Evolutionary conservation across 352 stramenopile genomes (phyloP).

Genomic region (Pythium oligandrum): DNA sequence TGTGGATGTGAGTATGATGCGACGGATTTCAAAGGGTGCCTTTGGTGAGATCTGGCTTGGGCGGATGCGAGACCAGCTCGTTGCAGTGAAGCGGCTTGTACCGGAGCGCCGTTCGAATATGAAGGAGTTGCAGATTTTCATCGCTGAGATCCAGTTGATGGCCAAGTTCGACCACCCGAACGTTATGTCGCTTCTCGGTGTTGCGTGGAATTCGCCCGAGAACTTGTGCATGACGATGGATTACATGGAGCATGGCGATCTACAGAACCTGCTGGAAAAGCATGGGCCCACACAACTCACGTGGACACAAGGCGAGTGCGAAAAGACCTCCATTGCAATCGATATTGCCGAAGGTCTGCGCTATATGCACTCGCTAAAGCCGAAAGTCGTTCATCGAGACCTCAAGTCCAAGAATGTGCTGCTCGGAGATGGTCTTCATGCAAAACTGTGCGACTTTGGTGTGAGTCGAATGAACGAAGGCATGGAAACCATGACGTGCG

Average conservation of each 20-base stretch:
- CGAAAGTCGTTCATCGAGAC: slow-evolving; percentile 22
- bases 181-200: slow-evolving; percentile 33
- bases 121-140: slow-evolving; percentile 10
- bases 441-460: slow-evolving; percentile 42
- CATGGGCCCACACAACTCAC: slow-evolving; percentile 3
- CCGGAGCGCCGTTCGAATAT: slow-evolving; percentile 10
- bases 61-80: slow-evolving; percentile 23
- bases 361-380: slow-evolving; percentile 21
- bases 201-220: slow-evolving; percentile 23
- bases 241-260: slow-evolving; percentile 23
- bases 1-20: slow-evolving; percentile 27
- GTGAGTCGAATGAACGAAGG: slow-evolving; percentile 18
- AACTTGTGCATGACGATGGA: slow-evolving; percentile 26
- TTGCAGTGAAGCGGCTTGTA: slow-evolving; percentile 44
- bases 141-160: slow-evolving; percentile 36
- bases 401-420: slow-evolving; percentile 29
- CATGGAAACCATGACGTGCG: slow-evolving; percentile 28
- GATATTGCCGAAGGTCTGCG: slow-evolving; percentile 18
- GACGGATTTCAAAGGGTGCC: slow-evolving; percentile 33
- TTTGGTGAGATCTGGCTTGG: slow-evolving; percentile 52
- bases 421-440: slow-evolving; percentile 20
- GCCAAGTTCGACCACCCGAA: slow-evolving; percentile 29
- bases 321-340: slow-evolving; percentile 21
- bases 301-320: slow-evolving; percentile 5
- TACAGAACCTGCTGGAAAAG: slow-evolving; percentile 13